Base-by-base conservation (phyloP, 2,329 filamentous ascomycete species). In the Microdochium paspali region DNA sequence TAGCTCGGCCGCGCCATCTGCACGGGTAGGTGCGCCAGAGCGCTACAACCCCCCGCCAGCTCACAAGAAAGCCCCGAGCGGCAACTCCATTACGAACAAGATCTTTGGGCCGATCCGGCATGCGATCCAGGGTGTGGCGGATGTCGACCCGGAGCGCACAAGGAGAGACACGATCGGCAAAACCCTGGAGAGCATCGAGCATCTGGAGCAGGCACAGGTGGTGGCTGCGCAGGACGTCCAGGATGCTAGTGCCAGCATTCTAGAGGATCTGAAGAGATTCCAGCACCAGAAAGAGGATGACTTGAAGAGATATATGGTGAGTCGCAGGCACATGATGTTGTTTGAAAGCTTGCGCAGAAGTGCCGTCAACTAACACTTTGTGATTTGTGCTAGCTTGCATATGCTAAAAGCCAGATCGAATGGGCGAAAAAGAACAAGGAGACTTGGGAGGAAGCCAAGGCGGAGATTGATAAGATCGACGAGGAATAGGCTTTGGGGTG, bases 281-380 rank as follows among this genome's bases (percentile, higher is more conserved):
- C 94, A 98, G 66, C 75, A 74, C 50, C 90, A 97, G 67, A 98
- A 98, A 67, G 94, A 98, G 68, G 89, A 91, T 45, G 93, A 98
- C 63, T 66, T 98, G 59, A 84, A 83, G 61, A 81, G 87, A 53
- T 97, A 97, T 64, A 98, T 98, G 93, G 93, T 96, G 71, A 70
- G 86, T 68, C 24, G 10, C 23, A 10, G 28, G 45, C 31, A 5
- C 13, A n/a, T n/a, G n/a, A n/a, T n/a, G n/a, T n/a, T n/a, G n/a
- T n/a, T n/a, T n/a, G n/a, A n/a, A n/a, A n/a, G n/a, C n/a, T n/a
- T n/a, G n/a, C n/a, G n/a, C n/a, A n/a, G n/a, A n/a, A n/a, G n/a
- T n/a, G n/a, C n/a, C n/a, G n/a, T n/a, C n/a, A 3, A 10, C 26
- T 45, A 20, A 49, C 42, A 15, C 9, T 35, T 21, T 9, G 6